These are phyloP conservation scores for Podospora appendiculata DNA, from an alignment of 495 filamentous ascomycete genomes.

Conservation along the genomic window DNA sequence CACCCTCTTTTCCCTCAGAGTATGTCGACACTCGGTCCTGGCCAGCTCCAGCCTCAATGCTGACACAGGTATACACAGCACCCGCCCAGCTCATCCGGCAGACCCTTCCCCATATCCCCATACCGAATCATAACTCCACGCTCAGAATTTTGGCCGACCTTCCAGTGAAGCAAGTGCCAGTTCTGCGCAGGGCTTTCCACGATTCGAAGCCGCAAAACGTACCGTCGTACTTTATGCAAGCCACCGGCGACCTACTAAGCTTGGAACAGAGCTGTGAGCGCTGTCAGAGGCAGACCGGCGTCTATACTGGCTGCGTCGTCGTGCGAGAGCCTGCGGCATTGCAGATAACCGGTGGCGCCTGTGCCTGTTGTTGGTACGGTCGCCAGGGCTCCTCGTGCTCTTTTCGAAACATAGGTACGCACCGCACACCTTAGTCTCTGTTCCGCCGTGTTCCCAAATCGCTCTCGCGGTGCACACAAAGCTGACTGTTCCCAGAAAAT, in stretches of 20 bases:
- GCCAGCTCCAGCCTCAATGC: no score
- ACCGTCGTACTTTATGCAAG: constrained; percentile 14
- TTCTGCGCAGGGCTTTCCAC: not conserved
- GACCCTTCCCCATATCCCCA: not conserved
- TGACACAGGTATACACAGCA: no score
- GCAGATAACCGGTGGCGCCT: constrained; percentile 3
- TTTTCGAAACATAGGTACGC: not conserved
- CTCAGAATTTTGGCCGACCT: not conserved
- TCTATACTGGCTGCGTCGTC: constrained; percentile 9
- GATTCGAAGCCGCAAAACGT: constrained; percentile 7
- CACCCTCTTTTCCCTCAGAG: no score
- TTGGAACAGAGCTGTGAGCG: constrained; percentile 2
- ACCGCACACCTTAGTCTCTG: not conserved
- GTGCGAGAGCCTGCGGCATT: not conserved
- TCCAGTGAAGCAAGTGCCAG: constrained; percentile 5
- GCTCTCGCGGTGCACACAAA: no score
- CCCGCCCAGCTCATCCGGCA: not conserved
- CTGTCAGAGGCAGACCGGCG: constrained; percentile 2
- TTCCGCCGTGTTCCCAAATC: no score
- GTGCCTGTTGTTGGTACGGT: constrained; percentile 18
- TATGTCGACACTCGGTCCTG: no score
- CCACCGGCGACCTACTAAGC: constrained; percentile 4
- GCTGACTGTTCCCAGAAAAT: not conserved
- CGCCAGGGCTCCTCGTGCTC: constrained; percentile 11
- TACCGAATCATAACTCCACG: not conserved